phyloP scores from a whole-genome alignment of 1,284 basidiomycete genomes.

The Rhodofomes roseus region DNA sequence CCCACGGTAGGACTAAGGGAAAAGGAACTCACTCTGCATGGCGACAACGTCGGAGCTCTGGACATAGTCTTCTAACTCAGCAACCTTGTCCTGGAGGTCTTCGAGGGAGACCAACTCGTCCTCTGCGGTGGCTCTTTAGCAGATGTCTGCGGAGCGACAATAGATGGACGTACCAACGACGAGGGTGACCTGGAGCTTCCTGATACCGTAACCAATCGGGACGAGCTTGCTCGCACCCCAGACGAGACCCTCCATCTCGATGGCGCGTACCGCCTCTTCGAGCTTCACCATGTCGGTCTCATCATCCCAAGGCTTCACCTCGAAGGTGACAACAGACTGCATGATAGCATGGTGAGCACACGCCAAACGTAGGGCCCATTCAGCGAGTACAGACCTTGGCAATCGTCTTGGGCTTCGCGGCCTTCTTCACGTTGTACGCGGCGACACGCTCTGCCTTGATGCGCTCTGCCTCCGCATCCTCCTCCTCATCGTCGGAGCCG shows the following conservation, averaged over 20 bases:
- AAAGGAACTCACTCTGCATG: slow-evolving; percentile 77
- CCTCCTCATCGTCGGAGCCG: slow-evolving; percentile 90
- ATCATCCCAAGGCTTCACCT: slow-evolving; percentile 99
- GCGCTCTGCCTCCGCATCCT: slow-evolving; percentile 89
- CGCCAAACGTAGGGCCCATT: too few species aligned
- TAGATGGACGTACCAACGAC: slow-evolving; percentile 78
- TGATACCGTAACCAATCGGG: slow-evolving; percentile 91
- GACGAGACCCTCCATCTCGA: slow-evolving; percentile 89
- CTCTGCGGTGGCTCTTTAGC: slow-evolving; percentile 46
- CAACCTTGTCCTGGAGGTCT: slow-evolving; percentile 89
- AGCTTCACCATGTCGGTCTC: slow-evolving; percentile 95
- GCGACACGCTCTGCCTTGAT: slow-evolving; percentile 96
- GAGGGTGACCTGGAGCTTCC: slow-evolving; percentile 90
- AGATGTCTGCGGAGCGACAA: not conserved
- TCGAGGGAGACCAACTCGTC: slow-evolving; percentile 94
- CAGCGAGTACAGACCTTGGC: slow-evolving; percentile 73
- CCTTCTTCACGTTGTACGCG: slow-evolving; percentile 93
- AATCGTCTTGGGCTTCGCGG: slow-evolving; percentile 82
- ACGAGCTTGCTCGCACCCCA: slow-evolving; percentile 95
- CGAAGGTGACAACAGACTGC: slow-evolving; percentile 91
- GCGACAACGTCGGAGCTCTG: slow-evolving; percentile 92
- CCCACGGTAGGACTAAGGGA: not conserved
- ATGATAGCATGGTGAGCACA: slow-evolving; percentile 6
- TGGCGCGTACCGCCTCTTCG: slow-evolving; percentile 81
- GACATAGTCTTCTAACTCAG: slow-evolving; percentile 91